Evolutionary conservation across 2,329 filamentous ascomycete species (phyloP), one percentile per base, ranked within the genome.

Genomic region (Fusarium sp.): DNA sequence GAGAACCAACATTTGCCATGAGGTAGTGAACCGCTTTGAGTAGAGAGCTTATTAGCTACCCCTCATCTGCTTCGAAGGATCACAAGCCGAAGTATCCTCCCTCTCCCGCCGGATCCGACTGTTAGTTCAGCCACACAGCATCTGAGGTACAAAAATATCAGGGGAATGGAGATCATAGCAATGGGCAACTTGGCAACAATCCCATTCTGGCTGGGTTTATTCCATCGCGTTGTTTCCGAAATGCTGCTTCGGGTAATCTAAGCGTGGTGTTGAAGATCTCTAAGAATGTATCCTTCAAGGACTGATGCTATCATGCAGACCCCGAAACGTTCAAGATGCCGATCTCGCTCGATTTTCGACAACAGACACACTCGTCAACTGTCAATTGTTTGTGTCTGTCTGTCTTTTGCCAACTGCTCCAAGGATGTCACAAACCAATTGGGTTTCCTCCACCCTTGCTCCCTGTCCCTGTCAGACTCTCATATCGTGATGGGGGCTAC

Each of bases 91-190:
- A 66, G 31, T 33, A n/a, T 38, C 51, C 57, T 60, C 44, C 51
- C 57, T 58, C 39, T 66, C 35, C 63, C 64, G 55, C 63, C 66
- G 51, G 64, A 68, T 68, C 65, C 64, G 64, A 63, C 41, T 29
- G 61, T 54, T 66, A 55, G 44, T 65, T 70, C 65, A 70, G 66
- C 65, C 70, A 66, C 62, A 57, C 57, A 69, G 37, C 63, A 38
- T 54, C 23, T 27, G 23, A 54, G 27, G 23, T n/a, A 38, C 33
- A 59, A 31, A 31, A 38, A 35, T 15, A 54, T 46, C 18, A 44
- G 35, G n/a, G 15, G 19, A 44, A 55, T 45, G 37, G 42, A 63
- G 54, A 41, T 45, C 38, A 37, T 55, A 37, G 42, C 11, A 55
- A 70, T 63, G 55, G 65, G 52, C 25, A 59, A 71, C 57, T 67